Percentiles rank a stretch among this genome's conserved stretches.
Evolutionary conservation across 257 asterid species (phyloP).

Genomic region (Lycium ferocissimum): DNA sequence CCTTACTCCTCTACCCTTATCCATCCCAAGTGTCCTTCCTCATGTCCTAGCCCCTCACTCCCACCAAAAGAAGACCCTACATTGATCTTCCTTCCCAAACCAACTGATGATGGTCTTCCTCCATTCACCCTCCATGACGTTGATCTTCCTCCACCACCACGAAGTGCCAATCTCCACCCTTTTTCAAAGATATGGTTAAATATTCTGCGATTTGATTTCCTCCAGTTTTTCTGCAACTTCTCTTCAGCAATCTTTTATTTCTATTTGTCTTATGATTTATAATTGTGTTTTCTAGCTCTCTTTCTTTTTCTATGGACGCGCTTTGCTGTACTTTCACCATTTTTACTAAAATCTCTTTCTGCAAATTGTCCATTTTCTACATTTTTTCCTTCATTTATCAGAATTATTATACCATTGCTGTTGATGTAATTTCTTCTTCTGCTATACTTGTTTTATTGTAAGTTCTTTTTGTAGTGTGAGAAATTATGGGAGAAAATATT

Average conservation of each 20-base stretch:
- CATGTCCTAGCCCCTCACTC: neutral
- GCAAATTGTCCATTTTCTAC: slow-evolving; percentile 9
- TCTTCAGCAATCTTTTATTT: neutral
- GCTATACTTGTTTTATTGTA: neutral
- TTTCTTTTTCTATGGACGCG: neutral
- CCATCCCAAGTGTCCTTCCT: neutral
- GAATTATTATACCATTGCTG: neutral
- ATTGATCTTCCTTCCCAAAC: neutral
- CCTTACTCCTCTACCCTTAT: neutral
- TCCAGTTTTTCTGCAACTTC: neutral
- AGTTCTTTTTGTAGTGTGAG: neutral
- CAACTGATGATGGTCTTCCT: neutral
- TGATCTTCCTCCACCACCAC: slow-evolving; percentile 10
- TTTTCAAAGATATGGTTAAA: neutral
- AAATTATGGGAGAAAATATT: no score
- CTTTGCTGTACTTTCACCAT: slow-evolving; percentile 11
- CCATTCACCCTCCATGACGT: neutral
- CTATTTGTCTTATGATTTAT: neutral
- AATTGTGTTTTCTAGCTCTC: neutral
- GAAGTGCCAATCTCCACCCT: neutral
- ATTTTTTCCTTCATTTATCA: neutral
- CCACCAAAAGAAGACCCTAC: neutral
- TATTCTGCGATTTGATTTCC: neutral
- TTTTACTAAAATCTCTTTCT: slow-evolving; percentile 18
- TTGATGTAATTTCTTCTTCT: neutral